Evolutionary conservation across 768 basidiomycete genomes (phyloP), one percentile per base, ranked within the genome.

Genomic region (Xerocomellus chrysenteron): DNA sequence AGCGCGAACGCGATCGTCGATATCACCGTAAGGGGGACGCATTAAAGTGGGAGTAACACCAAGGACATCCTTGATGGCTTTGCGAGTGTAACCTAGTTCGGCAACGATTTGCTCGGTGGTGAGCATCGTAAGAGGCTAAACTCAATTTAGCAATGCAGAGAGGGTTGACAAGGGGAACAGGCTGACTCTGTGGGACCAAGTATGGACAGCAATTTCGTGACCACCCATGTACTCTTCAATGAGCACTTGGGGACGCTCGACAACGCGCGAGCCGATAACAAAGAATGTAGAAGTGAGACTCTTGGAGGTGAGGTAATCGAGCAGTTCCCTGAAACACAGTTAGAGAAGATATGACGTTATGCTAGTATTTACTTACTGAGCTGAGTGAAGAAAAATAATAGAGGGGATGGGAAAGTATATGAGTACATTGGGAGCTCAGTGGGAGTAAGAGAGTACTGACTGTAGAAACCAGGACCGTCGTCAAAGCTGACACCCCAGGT

Each of bases 1-100:
- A 40, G 88, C 89, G 58, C 96, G 90, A 45, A 98, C 94, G 64
- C 95, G 92, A 74, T 93, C 89, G 69, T 98, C 94, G 30, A 92
- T 89, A 65, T 93, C 91, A 64, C 91, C 90, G 60, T 79, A 92
- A 42, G 91, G 91, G 41, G 90, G 86, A 55, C 90, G 84, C 88
- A 88, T 88, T 5, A 82, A 82, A 10, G 80, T 86, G 0, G 90
- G 90, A 1, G 88, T 88, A 28, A 92, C 86, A 61, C 89, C 89
- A 55, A 89, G 74, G 21, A 89, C 82, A 2, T 68, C 68, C 73
- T 88, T 85, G 76, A 98, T 95, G 50, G 86, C 85, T 72, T 90
- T 85, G 53, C 88, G 88, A 52, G 93, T 89, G 88, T 91, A 98
- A 49, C 92, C 94, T 37, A 98, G 78, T 74, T 98, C 94, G 21